Conservation (phyloP, 2,329 filamentous ascomycete species). For the Monosporascus cannonballus region DNA sequence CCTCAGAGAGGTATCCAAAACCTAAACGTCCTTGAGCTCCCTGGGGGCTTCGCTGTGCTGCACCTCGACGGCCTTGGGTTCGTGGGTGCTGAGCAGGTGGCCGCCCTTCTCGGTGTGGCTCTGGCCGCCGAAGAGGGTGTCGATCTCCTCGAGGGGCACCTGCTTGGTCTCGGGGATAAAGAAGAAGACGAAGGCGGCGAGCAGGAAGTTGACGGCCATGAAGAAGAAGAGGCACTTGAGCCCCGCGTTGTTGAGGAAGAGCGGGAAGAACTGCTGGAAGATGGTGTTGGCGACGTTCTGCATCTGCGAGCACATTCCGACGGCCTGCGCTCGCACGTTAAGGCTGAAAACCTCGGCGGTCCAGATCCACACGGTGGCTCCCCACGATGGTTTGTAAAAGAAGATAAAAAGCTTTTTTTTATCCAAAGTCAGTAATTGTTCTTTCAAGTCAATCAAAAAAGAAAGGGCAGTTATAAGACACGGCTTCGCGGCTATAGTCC, state of each 20-base stretch:
- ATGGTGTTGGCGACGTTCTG: conserved; percentile 62
- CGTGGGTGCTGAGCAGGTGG: conserved; percentile 31
- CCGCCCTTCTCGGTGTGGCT: conserved; percentile 51
- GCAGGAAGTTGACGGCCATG: conserved; percentile 38
- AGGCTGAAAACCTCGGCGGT: conserved; percentile 64
- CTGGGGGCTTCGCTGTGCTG: conserved; percentile 4
- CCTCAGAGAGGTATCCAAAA: neutral
- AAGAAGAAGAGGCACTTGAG: conserved; percentile 38
- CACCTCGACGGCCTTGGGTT: conserved; percentile 1
- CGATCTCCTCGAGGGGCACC: conserved; percentile 49
- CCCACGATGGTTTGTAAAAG: conserved; percentile 66
- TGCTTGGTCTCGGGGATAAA: conserved; percentile 45
- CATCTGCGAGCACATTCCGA: conserved; percentile 58
- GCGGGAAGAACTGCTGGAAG: conserved; percentile 66
- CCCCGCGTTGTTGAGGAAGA: conserved; percentile 52
- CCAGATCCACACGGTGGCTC: conserved; percentile 66
- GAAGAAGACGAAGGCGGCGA: conserved; percentile 44
- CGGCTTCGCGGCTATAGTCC: too few relatives aligned
- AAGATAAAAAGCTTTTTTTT: conserved; percentile 45
- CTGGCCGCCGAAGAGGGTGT: conserved; percentile 47
- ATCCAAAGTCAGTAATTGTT: too few relatives aligned
- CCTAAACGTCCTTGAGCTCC: neutral
- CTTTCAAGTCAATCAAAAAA: too few relatives aligned
- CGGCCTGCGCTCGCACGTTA: conserved; percentile 66
- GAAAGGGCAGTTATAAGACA: too few relatives aligned